Base-by-base conservation (phyloP, 495 filamentous ascomycete genomes). In the Aspergillus cavernicola region DNA sequence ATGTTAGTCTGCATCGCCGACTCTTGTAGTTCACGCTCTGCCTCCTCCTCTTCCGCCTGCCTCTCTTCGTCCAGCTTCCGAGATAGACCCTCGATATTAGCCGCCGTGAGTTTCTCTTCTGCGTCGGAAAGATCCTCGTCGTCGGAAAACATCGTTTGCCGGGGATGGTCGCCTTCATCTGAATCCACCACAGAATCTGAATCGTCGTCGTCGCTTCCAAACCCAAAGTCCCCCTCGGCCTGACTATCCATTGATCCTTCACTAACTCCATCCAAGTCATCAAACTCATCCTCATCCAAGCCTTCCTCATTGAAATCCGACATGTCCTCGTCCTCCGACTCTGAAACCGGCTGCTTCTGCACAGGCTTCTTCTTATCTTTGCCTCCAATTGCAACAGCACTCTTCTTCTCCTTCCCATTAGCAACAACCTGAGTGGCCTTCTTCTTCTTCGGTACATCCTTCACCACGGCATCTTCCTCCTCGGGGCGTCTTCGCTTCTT, bases 1-100 rank as follows among this genome's bases (percentile, higher is more conserved):
- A 98, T 96, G 71, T 98, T 98, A 10, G 92, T 97, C 71, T 97
- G 91, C 66, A 98, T 66, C 7, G 88, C 89, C n/a, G 82, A 81
- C 49, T 97, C 89, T 67, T 92, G 84, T 62, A 97, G 71, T 61
- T 81, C 78, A 42, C 65, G 60, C 52, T 74, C 73, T 6, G 78
- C 78, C 50, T 89, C 89, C 48, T 90, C 88, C 7, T 83, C 88
- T 19, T 83, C 89, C 42, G 82, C 70, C 36, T 84, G 81, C 51
- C 78, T 76, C 57, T 88, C 74, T 55, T 80, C 69, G 61, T 97
- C 91, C 53, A 97, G 65, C 56, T 88, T 89, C 52, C 80, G 78
- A 32, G 93, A 90, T 40, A 98, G 73, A 33, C 93, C 93, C 59
- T 84, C 92, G 50, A 98, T 98, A 61, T 98, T 98, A 39, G 93